These are phyloP conservation scores for Fusarium metavorans DNA, from an alignment of 2,329 filamentous ascomycete species.

Conservation along the genomic window DNA sequence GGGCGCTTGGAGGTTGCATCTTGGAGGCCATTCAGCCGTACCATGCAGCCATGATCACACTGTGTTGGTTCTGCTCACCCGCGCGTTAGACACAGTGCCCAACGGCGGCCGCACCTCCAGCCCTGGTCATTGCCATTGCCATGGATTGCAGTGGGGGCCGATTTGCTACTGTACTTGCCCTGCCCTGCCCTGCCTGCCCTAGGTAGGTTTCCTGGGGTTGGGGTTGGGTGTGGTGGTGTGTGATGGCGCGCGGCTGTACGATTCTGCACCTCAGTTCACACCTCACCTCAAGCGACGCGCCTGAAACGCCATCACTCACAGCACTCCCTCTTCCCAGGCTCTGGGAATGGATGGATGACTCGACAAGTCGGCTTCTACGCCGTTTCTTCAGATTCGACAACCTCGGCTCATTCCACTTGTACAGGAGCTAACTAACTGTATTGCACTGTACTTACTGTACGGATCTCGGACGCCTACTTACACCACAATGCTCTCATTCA, in stretches of 20 bases:
- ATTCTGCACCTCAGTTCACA: constrained; percentile 34
- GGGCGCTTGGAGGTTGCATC: constrained; percentile 33
- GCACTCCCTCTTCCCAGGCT: constrained; percentile 6
- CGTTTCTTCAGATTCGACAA: constrained; percentile 18
- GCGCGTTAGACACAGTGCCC: constrained; percentile 33
- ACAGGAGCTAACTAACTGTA: constrained; percentile 3
- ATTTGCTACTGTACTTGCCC: background rate
- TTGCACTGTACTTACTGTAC: background rate
- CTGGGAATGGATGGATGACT: constrained; percentile 11
- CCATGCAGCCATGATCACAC: constrained; percentile 12
- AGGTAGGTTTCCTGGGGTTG: constrained; percentile 15
- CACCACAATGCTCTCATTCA: background rate
- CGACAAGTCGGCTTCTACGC: constrained; percentile 23
- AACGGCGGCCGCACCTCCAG: constrained; percentile 8
- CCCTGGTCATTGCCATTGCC: background rate
- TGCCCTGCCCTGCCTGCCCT: background rate
- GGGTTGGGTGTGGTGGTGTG: constrained; percentile 17
- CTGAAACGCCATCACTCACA: constrained; percentile 37
- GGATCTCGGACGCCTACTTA: background rate
- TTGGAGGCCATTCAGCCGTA: constrained; percentile 1
- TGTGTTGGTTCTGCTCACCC: constrained; percentile 9
- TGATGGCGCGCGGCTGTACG: constrained; percentile 44
- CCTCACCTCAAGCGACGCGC: constrained; percentile 31
- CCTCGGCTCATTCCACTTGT: constrained; percentile 32
- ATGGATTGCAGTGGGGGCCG: constrained; percentile 35